Evolutionary conservation across 2,329 filamentous ascomycete genomes (phyloP), one percentile per base, ranked within the genome.

Genomic region (Chrysoporthe deuterocubensis): DNA sequence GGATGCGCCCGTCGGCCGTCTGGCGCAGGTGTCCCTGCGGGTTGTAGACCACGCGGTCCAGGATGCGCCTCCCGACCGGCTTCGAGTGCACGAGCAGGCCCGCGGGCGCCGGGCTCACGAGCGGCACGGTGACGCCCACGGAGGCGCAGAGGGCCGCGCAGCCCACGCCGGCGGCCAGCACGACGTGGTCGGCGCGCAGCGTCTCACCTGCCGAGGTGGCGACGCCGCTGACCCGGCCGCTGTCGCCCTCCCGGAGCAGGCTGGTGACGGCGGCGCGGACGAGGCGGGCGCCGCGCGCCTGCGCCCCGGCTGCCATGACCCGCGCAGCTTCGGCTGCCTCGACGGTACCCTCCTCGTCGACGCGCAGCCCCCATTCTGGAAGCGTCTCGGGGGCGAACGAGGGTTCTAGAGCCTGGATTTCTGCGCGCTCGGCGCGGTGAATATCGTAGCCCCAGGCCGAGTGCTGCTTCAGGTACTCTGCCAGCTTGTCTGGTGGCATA

Each of bases 341-440:
- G 57, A 79, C 69, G n/a, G 73, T 62, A 65, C 77, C 73, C 61
- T 79, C 73, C 48, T 75, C 81, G 9, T 86, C 84, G 0, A 77
- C 94, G 14, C 91, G 95, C 75, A 70, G 54, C 7, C 59, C 66
- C 69, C 69, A 68, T 34, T 70, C 66, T 16, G 67, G 69, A 16
- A 69, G 18, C 9, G 11, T 44, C 3, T 70, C 62, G 11, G 52
- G 18, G 7, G 67, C 52, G 37, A 77, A 67, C 14, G 46, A n/a
- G 7, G 73, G 74, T 69, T 75, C 73, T 13, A 72, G 66, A 14
- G 67, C 70, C 13, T 60, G 62, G 13, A 73, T 72, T 44, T 73
- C 69, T 3, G 71, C 64, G 11, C 65, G 65, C 16, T 72, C 66
- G 13, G 74, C 67, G 14, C 72, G 71, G 32, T 69, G 62, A 9